Base-by-base conservation (phyloP, 192 early-diverging fungal species). In the Pecoramyces ruminantium region DNA sequence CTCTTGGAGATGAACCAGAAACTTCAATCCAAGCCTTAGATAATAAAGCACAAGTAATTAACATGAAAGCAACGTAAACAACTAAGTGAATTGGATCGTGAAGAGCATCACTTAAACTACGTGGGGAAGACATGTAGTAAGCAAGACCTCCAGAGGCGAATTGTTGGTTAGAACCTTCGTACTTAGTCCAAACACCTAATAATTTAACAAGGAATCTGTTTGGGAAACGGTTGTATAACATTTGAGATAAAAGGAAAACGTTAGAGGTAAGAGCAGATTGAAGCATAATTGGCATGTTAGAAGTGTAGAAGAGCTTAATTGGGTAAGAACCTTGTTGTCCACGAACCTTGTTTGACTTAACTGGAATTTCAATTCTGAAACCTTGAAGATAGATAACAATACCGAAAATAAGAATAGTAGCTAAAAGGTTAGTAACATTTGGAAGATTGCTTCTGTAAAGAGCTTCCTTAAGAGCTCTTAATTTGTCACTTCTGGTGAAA, bases 241-340 rank as follows among this genome's bases (percentile, higher is more conserved):
- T 90, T 91, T 99, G 98, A 29, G 96, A 97, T 86, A 99, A 95
- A 90, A 99, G 94, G 86, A 97, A 99, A 80, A 97, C 89, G 83
- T 99, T 95, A 80, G 96, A 97, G 42, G 95, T 93, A 81, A 99
- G 88, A 58, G 98, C 96, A 34, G 96, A 98, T 88, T 98, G 97
- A 81, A 90, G 93, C 98, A 99, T 98, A 85, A 99, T 98, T 78
- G 98, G 96, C 98, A 99, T 99, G 90, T 98, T 99, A 83, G 96
- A 98, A 39, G 98, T 99, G 91, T 99, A 99, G 88, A 99, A 98
- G 77, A 99, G 89, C 92, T 99, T 99, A 92, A 99, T 92, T 79
- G 98, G 98, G 89, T 97, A 99, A 81, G 96, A 91, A 29, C 97
- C 96, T 83, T 95, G 95, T 86, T 99, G 98, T 77, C 98, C 98